Base-by-base conservation (phyloP, 306 rosid genomes). In the Hippophae tibetana region DNA sequence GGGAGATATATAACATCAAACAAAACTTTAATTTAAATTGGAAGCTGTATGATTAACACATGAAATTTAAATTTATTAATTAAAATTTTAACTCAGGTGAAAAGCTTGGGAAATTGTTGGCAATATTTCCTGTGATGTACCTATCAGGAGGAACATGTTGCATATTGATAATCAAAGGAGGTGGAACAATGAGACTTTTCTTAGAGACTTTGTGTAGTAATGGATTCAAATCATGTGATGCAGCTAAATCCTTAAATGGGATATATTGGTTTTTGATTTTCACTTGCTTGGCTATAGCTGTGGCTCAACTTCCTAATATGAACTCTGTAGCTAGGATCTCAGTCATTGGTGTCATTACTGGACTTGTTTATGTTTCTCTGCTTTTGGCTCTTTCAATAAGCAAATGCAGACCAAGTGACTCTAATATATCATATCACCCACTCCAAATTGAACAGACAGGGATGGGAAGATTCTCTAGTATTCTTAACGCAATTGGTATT, bases 71-170 rank as follows among this genome's bases (percentile, higher is more conserved):
- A 12, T 3, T 6, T 6, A 51, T 51, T 51, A 26, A n/a, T 50
- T 3, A 12, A 38, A 18, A 5, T 51, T 27, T 18, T 18, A 18
- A 42, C 57, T 27, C 72, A 84, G 96, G 96, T 23, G 84, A 67
- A 58, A 89, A 73, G 76, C 26, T 60, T 10, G 96, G 94, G 45
- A 89, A 78, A 60, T 13, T 85, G 56, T 25, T 85, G 10, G 76
- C 76, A 8, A 67, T 89, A 5, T 71, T 88, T 13, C 94, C 96
- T 8, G 58, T 83, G 53, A 77, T 82, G 81, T 80, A 88, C 52
- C 69, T 82, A 62, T 82, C 96, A 1, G 93, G 85, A 5, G 96
- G 89, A 6, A 65, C 94, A 8, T 84, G 96, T 48, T 87, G 79
- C 57, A 77, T 81, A 42, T 61, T 87, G 52, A 82, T 82, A 8